Evolutionary conservation across 2,329 filamentous ascomycete species (phyloP), one percentile per base, ranked within the genome.

Genomic region (Ophiostoma himal-ulmi): DNA sequence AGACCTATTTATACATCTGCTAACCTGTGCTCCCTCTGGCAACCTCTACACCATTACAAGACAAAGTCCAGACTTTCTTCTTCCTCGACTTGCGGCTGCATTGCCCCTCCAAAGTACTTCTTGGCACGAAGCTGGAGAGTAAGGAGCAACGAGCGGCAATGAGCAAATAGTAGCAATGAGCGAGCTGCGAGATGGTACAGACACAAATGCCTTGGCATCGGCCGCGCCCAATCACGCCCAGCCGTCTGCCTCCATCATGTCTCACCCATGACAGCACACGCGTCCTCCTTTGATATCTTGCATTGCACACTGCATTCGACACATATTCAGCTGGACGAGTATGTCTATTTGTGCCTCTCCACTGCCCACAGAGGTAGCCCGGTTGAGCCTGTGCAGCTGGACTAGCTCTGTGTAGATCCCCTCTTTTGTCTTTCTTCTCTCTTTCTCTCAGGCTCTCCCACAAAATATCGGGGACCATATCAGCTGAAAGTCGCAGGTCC

Each of bases 61-160:
- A 30, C 30, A 30, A 30, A 30, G 30, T 30, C 3, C 30, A 30
- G 30, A 30, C 52, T 26, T 57, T 57, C 52, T 57, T 57, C 22
- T 57, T 10, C 22, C 26, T 57, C 52, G 22, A 13, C 52, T 17
- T 57, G 7, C 26, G 8, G 48, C 20, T 54, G 20, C 48, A 10
- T 57, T 17, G 60, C 60, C 60, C 60, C 60, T 64, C 60, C 60
- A 64, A n/a, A 34, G 60, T 64, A 64, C 34, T 64, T 64, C 60
- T 64, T 64, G 60, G 60, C 60, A 37, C 39, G 52, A 26, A 48
- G 44, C 44, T 48, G 44, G 44, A n/a, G 44, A 48, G 44, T 5
- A 17, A 48, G 44, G 44, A 48, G 44, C 44, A 34, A 62, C 57
- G 54, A 36, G 30, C 26, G 8, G 60, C 20, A 64, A 30, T 36